phyloP scores from a whole-genome alignment of 1,284 basidiomycete species.

The Spongispora temasekensis region DNA sequence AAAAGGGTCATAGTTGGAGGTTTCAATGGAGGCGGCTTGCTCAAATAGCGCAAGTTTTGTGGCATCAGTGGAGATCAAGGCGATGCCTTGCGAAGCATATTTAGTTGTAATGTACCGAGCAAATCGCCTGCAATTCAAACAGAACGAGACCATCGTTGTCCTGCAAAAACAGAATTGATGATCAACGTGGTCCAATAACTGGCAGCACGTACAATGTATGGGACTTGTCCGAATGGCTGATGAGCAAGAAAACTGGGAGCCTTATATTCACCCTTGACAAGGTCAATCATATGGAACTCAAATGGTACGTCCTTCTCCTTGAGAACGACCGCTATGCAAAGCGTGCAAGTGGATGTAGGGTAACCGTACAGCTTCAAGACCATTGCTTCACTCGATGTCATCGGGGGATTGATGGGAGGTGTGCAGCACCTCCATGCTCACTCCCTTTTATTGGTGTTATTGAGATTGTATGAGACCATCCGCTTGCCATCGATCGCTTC shows the following conservation, averaged over 20 bases:
- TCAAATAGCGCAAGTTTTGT: constrained; percentile 43
- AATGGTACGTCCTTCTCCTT: constrained; percentile 53
- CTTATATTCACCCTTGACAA: constrained; percentile 49
- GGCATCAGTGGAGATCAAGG: constrained; percentile 36
- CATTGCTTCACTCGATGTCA: constrained; percentile 35
- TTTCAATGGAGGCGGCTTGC: constrained; percentile 45
- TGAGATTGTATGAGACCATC: constrained; percentile 2
- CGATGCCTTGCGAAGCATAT: constrained; percentile 29
- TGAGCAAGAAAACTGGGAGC: constrained; percentile 42
- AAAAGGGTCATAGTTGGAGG: constrained; percentile 40
- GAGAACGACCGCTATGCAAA: constrained; percentile 45
- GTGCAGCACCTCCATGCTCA: background rate
- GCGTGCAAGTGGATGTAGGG: constrained; percentile 44
- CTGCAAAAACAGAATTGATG: constrained; percentile 10
- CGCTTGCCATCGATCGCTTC: background rate
- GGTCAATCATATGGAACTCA: constrained; percentile 45
- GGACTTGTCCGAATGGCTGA: constrained; percentile 67
- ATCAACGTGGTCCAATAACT: background rate
- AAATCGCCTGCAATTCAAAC: constrained; percentile 47
- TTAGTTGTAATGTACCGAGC: constrained; percentile 41
- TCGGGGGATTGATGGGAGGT: background rate
- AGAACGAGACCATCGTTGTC: constrained; percentile 39
- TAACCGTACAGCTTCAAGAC: constrained; percentile 51
- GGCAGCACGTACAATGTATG: constrained; percentile 43
- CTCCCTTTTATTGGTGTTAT: constrained; percentile 20